Evolutionary conservation across 352 stramenopile species (phyloP).

Genomic region (Pythium monospermum): DNA sequence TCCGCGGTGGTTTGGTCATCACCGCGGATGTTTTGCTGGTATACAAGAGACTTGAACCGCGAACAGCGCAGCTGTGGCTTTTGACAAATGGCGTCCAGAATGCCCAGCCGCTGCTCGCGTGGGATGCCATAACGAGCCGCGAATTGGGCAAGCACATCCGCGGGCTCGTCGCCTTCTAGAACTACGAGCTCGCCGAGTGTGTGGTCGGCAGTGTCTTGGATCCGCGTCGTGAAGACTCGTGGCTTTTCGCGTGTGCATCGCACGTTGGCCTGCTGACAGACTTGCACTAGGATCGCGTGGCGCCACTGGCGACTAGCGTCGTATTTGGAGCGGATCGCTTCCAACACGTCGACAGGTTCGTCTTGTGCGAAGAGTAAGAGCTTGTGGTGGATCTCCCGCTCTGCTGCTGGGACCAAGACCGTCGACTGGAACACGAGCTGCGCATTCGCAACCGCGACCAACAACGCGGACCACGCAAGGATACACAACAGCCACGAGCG

Average conservation of each 20-base stretch:
- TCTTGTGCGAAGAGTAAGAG: conserved; percentile 19
- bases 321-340: conserved; percentile 16
- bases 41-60: conserved; percentile 36
- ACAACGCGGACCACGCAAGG: too few species aligned
- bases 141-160: conserved; percentile 45
- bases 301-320: conserved; percentile 12
- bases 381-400: conserved; percentile 4
- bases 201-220: conserved; percentile 24
- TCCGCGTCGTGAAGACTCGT: conserved; percentile 36
- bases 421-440: conserved; percentile 18
- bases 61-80: conserved; percentile 31
- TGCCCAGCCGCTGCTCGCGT: conserved; percentile 18
- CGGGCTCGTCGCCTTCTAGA: conserved; percentile 45
- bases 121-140: conserved; percentile 26
- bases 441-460: too few species aligned
- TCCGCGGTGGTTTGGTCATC: conserved; percentile 13
- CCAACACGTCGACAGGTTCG: conserved; percentile 24
- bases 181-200: conserved; percentile 40
- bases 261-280: conserved; percentile 21
- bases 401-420: conserved; percentile 4
- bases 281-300: conserved; percentile 7
- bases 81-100: conserved; percentile 44
- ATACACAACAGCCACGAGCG: too few species aligned
- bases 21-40: conserved; percentile 35
- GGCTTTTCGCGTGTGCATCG: conserved; percentile 35